Evolutionary conservation across 768 basidiomycete genomes (phyloP).

Genomic region (Panaeolus cyanescens): DNA sequence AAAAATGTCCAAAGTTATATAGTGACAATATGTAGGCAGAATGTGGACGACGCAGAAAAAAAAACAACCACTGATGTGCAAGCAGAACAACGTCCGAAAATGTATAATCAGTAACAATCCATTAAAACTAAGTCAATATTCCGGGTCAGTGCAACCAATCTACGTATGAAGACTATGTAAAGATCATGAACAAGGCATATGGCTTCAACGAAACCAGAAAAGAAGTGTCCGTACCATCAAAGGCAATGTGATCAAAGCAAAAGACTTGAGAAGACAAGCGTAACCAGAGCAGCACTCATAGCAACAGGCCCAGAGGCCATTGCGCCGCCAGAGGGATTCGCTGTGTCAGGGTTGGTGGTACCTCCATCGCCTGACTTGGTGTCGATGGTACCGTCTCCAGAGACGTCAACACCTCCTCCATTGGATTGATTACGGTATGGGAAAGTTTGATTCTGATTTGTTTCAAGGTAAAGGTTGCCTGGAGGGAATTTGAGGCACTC

Average conservation of each 20-base stretch:
- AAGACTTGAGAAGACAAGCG: constrained; percentile 11
- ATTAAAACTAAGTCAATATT: constrained; percentile 1
- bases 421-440: constrained; percentile 46
- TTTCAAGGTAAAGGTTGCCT: constrained; percentile 82
- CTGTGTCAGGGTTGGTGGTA: constrained; percentile 14
- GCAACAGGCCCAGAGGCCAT: constrained; percentile 11
- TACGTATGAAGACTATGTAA: too few relatives aligned
- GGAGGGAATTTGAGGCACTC: constrained; percentile 67
- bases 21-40: not conserved
- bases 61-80: not conserved
- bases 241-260: constrained; percentile 14
- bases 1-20: not conserved
- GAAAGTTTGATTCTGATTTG: constrained; percentile 71
- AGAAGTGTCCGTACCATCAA: constrained; percentile 8
- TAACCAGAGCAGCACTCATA: constrained; percentile 15
- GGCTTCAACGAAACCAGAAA: constrained; percentile 5
- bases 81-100: not conserved
- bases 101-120: not conserved
- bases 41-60: not conserved
- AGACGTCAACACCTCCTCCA: constrained; percentile 36
- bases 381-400: constrained; percentile 40
- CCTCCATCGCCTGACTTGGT: constrained; percentile 28
- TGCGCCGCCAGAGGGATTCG: constrained; percentile 15
- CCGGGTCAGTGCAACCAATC: not conserved
- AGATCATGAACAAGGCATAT: constrained; percentile 1